Conservation (phyloP, 345 rosid genomes). For the Sisymbrium altissimum region DNA sequence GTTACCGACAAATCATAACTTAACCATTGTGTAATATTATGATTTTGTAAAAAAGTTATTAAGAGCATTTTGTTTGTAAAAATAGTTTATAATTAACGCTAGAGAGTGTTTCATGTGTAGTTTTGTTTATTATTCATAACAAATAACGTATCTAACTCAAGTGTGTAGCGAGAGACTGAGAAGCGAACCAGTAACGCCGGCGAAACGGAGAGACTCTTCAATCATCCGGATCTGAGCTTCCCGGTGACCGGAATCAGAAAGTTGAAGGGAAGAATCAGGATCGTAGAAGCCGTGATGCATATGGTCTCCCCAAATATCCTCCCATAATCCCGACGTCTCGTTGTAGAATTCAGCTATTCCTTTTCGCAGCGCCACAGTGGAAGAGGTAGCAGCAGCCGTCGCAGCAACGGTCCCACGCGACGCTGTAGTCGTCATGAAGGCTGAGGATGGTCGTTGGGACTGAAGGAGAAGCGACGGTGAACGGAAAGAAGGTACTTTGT, state of each 20-base stretch:
- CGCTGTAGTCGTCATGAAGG: conserved; percentile 2
- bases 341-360: conserved; percentile 89
- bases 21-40: neutral
- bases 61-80: neutral
- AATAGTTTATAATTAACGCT: neutral
- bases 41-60: neutral
- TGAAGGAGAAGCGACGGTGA: conserved; percentile 10
- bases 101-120: neutral
- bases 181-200: conserved; percentile 52
- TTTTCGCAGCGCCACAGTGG: conserved; percentile 34
- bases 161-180: neutral
- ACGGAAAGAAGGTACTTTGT: neutral
- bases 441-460: neutral
- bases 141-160: neutral
- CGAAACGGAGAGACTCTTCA: conserved; percentile 75
- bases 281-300: conserved; percentile 97
- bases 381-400: conserved; percentile 8
- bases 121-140: neutral
- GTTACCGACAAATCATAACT: neutral
- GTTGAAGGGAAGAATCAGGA: conserved; percentile 35
- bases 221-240: conserved; percentile 88
- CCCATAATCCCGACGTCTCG: conserved; percentile 83
- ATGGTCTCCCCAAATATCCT: conserved; percentile 91
- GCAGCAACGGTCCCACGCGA: conserved; percentile 13
- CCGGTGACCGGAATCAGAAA: conserved; percentile 48